Base-by-base conservation (phyloP, 495 filamentous ascomycete species). In the Penicillium canescens region DNA sequence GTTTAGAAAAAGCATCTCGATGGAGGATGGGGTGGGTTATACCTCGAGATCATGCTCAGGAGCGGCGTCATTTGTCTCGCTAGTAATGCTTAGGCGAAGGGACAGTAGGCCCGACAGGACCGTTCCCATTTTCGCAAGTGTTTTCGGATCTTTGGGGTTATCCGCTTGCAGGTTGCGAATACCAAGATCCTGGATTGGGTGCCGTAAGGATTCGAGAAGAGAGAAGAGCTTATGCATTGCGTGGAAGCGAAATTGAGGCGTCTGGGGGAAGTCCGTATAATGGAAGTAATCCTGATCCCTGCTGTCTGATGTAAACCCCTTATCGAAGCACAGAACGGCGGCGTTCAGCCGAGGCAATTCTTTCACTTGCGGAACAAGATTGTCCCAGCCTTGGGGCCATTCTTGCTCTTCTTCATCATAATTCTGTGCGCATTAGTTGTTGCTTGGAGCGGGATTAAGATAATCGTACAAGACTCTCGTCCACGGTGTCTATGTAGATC, bases 141-240 rank as follows among this genome's bases (percentile, higher is more conserved):
- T 41, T n/a, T 44, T 47, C 0, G 38, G 14, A 24, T 52, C 50
- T 2, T 40, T 57, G 48, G 21, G 33, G 37, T 57, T 59, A 43
- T 59, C 42, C 34, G 57, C 59, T 18, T 57, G 50, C n/a, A 63
- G 28, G 18, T 63, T 39, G 3, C 24, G 56, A 10, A 63, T 35
- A 5, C 49, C 50, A 2, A 63, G 46, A 7, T 57, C 60, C 4
- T 11, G 37, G n/a, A 35, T 37, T 12, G 20, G 26, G 3, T 26
- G 43, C 39, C 45, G 50, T 1, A 62, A 28, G 6, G 37, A 42
- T 16, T 42, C 60, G 0, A 59, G 42, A 2, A 18, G 3, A 4
- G 45, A 8, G 34, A 63, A 28, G 8, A 43, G 33, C 20, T 37
- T 7, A 13, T 46, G 3, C 36, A 63, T 50, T 23, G 59, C 34